Evolutionary conservation across 208 protist genomes (phyloP).

Genomic region (Willaertia magna): DNA sequence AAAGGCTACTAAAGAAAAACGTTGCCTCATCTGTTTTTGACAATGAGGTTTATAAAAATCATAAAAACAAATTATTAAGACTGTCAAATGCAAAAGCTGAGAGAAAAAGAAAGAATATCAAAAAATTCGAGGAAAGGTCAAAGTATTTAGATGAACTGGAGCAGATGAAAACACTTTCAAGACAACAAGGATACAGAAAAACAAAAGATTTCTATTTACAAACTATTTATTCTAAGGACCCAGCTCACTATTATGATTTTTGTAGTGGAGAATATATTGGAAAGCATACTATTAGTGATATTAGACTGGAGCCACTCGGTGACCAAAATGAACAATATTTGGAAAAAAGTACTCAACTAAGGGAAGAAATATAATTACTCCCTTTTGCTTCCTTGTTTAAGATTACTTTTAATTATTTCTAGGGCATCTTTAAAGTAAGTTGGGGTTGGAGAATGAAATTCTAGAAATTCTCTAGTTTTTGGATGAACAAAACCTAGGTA

Average conservation of each 20-base stretch:
- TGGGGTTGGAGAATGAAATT: neutral
- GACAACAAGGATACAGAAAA: neutral
- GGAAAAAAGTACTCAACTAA: neutral
- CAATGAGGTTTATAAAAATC: neutral
- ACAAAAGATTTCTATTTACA: neutral
- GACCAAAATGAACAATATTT: too few species aligned
- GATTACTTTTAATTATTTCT: neutral
- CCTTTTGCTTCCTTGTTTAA: neutral
- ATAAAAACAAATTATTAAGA: neutral
- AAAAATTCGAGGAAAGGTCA: neutral
- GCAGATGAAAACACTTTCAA: neutral
- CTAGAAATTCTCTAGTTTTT: neutral
- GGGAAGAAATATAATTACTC: neutral
- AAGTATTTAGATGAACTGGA: neutral
- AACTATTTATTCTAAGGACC: neutral
- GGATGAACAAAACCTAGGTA: neutral
- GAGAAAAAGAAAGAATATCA: neutral
- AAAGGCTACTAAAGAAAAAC: neutral
- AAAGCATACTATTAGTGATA: too few species aligned
- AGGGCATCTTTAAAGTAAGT: neutral
- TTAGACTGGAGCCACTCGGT: neutral
- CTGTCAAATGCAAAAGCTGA: neutral
- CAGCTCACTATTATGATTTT: neutral
- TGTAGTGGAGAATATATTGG: neutral
- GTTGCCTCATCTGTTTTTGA: neutral